Conservation (phyloP, 176 grass and related monocot genomes). For the Phragmites australis region DNA sequence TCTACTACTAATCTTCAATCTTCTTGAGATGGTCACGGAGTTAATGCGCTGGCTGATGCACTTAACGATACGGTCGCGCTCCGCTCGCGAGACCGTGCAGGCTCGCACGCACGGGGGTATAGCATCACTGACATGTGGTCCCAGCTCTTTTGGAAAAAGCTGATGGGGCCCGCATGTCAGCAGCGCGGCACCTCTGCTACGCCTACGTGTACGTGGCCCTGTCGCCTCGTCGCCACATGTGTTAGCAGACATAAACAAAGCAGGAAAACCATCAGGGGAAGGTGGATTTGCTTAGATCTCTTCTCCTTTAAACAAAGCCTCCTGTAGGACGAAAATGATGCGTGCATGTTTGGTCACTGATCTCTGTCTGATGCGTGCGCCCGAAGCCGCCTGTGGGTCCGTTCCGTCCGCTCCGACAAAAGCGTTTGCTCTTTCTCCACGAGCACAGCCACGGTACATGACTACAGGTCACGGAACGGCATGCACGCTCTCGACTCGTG, state of each 20-base stretch:
- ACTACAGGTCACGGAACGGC: too few relatives aligned
- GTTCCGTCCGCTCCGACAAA: not conserved
- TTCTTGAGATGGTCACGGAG: too few relatives aligned
- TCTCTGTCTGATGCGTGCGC: constrained; percentile 11
- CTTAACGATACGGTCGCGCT: too few relatives aligned
- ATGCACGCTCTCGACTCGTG: too few relatives aligned
- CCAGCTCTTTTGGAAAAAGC: too few relatives aligned
- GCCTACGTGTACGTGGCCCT: not conserved
- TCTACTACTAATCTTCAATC: too few relatives aligned
- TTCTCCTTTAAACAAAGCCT: not conserved
- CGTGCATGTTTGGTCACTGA: constrained; percentile 1
- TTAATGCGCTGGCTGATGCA: too few relatives aligned
- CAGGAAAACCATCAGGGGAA: not conserved
- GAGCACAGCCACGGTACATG: too few relatives aligned
- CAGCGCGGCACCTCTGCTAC: not conserved
- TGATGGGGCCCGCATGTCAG: not conserved
- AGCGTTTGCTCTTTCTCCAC: not conserved
- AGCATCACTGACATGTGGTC: too few relatives aligned
- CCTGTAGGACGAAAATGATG: not conserved
- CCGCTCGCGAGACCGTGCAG: too few relatives aligned
- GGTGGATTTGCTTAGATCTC: constrained; percentile 19
- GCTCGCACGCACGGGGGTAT: too few relatives aligned
- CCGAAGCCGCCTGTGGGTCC: not conserved
- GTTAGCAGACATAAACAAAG: not conserved
- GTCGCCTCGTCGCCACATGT: not conserved